A percentile compares a stretch with the other conserved stretches of the same genome.
phyloP scores from a whole-genome alignment of 208 protist genomes.

The Histomonas meleagridis region DNA sequence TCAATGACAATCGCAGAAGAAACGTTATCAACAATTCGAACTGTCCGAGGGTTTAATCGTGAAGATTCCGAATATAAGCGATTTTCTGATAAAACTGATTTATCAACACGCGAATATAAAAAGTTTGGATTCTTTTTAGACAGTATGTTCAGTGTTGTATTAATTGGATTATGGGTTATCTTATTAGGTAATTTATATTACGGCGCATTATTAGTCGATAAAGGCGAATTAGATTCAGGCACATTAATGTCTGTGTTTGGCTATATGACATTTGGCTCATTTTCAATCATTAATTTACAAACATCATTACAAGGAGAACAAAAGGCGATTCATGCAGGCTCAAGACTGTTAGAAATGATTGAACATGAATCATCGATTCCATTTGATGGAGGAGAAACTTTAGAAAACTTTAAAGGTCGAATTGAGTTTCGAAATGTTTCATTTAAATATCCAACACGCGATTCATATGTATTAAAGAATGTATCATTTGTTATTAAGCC shows the following conservation, averaged over 20 bases:
- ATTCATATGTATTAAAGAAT: slow-evolving; percentile 29
- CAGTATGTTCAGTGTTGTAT: not conserved
- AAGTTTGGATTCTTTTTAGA: not conserved
- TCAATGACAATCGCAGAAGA: not conserved
- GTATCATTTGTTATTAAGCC: slow-evolving; percentile 41
- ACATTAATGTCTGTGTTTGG: not conserved
- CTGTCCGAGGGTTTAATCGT: not conserved
- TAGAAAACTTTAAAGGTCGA: not conserved
- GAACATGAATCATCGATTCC: not conserved
- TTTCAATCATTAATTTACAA: not conserved
- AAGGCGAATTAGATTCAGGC: not conserved
- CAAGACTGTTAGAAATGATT: not conserved
- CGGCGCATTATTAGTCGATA: not conserved
- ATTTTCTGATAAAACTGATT: too few relatives aligned
- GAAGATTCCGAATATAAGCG: not conserved
- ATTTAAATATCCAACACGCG: not conserved
- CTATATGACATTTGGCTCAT: not conserved
- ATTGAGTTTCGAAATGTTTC: slow-evolving; percentile 5
- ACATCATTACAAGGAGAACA: not conserved
- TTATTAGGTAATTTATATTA: not conserved
- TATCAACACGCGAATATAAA: too few relatives aligned
- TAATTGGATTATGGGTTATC: not conserved
- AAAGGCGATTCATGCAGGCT: not conserved
- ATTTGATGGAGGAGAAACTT: not conserved
- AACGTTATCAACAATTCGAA: not conserved